Percentiles rank a stretch among this genome's conserved stretches.
Evolutionary conservation across 2,329 filamentous ascomycete genomes (phyloP).

Genomic region (Fusarium denticulatum): DNA sequence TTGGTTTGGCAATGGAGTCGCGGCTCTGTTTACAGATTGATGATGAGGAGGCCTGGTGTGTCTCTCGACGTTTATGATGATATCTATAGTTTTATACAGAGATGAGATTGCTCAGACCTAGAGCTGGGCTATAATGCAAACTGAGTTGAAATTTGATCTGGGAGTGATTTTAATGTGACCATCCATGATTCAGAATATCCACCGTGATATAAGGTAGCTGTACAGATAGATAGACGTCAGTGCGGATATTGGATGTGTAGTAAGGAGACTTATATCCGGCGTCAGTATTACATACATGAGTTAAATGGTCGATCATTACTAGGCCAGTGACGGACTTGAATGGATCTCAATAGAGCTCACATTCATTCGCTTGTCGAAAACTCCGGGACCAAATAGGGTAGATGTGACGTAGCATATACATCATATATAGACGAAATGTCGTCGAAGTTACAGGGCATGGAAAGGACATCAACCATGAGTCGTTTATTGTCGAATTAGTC

Average conservation of each 20-base stretch:
- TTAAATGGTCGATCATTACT: not conserved
- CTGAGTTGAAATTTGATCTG: not conserved
- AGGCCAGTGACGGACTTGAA: not conserved
- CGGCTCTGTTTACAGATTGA: conserved; percentile 39
- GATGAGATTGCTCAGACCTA: not conserved
- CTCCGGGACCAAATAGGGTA: not conserved
- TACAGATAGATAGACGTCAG: not conserved
- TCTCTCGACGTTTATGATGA: conserved; percentile 24
- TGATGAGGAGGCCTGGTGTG: conserved; percentile 17
- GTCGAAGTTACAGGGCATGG: not conserved
- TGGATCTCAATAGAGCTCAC: not conserved
- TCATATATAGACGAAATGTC: conserved; percentile 10
- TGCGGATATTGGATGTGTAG: not conserved
- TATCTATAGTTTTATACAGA: conserved; percentile 17
- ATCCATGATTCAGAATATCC: not conserved
- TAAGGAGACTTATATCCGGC: not conserved
- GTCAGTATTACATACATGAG: not conserved
- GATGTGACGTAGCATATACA: conserved; percentile 24
- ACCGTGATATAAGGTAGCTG: not conserved
- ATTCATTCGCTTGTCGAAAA: conserved; percentile 3
- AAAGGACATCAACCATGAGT: not conserved
- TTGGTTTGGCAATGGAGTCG: conserved; percentile 33
- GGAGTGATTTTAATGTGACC: not conserved
- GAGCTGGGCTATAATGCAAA: conserved; percentile 25
- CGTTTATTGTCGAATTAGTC: not conserved